Base-by-base conservation (phyloP, 1,139 yeast genomes). In the Citeromyces siamensis region DNA sequence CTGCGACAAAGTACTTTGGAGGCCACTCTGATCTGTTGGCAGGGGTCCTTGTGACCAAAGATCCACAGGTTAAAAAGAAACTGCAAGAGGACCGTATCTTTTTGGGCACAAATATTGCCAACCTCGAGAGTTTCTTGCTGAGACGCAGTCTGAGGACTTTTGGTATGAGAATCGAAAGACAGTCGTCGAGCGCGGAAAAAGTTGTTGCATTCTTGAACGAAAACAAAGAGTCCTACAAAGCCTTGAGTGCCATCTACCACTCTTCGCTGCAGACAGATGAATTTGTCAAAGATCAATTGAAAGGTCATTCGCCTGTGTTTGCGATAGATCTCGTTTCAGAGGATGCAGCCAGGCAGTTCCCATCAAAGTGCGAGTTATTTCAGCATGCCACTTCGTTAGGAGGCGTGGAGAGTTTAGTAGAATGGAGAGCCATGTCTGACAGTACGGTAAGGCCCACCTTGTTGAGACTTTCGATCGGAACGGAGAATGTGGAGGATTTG, bases 301-400 rank as follows among this genome's bases (percentile, higher is more conserved):
- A 71, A 3, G 88, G 86, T 0, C 67, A 60, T 37, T 71, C 75
- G 35, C 95, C 96, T 0, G 86, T 83, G 0, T 86, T 88, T 48
- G 62, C 90, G 1, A 68, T 88, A 34, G 70, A 65, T 29, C 59
- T 82, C 26, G 51, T 55, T 4, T 53, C 63, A 13, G 70, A 63
- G 39, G 70, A 71, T 7, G 57, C 63, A 19, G 95, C 96, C 0
- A 71, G 66, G 44, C 40, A 46, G 2, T 62, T 88, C 10, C 94
- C 95, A 3, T 63, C 78, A 1, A 71, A 67, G 44, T 62, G 86
- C 41, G 70, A 75, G 46, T 69, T 71, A 43, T 85, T 86, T 60
- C 77, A 77, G 44, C 96, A 88, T 57, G 95, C 96, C 2, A 86
- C 96, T n/a, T 82, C 94, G 23, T 71, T 84, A 42, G 95, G 95